phyloP scores from a whole-genome alignment of 1,284 basidiomycete species.

The Cystobasidium pallidum region DNA sequence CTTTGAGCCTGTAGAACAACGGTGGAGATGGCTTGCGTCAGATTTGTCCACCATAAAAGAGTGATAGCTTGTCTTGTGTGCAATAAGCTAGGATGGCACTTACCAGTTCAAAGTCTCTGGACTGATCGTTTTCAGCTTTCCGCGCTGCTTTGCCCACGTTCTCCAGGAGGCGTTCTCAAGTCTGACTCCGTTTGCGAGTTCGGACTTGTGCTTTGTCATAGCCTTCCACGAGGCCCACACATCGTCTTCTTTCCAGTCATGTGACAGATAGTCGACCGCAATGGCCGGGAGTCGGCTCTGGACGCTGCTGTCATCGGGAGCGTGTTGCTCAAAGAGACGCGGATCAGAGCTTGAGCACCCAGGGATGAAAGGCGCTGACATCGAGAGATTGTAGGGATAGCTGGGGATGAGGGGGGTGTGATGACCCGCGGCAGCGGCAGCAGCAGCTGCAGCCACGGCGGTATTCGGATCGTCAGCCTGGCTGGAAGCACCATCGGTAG shows the following conservation, averaged over 20 bases:
- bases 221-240: constrained; percentile 97
- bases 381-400: constrained; percentile 55
- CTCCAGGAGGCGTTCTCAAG: constrained; percentile 98
- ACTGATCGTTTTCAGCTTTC: constrained; percentile 90
- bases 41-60: too few relatives aligned
- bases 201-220: constrained; percentile 98
- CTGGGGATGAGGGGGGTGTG: constrained; percentile 51
- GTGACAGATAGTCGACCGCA: constrained; percentile 73
- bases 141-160: constrained; percentile 99
- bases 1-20: constrained; percentile 78
- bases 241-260: constrained; percentile 97
- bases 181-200: constrained; percentile 91
- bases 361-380: constrained; percentile 48
- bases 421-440: constrained; percentile 14
- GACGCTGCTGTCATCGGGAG: constrained; percentile 60
- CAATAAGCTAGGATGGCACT: constrained; percentile 54
- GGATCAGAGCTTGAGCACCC: constrained; percentile 17
- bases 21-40: background rate
- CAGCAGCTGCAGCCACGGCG: constrained; percentile 7
- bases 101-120: constrained; percentile 99
- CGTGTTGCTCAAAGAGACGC: constrained; percentile 35
- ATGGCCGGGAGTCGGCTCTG: constrained; percentile 63
- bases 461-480: background rate
- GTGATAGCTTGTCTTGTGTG: too few relatives aligned
- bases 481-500: background rate